Percentiles rank a stretch among this genome's conserved stretches.
Evolutionary conservation across 805 yeast genomes (phyloP).

Genomic region (Candida hispaniensis): DNA sequence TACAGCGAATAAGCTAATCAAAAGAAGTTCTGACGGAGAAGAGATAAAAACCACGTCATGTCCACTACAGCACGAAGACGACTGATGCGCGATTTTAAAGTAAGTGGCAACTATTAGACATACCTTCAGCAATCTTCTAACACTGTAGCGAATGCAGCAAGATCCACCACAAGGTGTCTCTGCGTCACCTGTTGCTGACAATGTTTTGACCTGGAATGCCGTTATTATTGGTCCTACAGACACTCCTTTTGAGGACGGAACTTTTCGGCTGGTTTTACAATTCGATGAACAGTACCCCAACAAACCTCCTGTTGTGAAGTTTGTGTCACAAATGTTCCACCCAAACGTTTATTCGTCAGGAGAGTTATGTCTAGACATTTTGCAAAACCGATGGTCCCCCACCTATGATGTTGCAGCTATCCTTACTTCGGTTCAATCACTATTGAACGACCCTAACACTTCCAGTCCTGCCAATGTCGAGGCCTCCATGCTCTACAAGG

Average conservation of each 20-base stretch:
- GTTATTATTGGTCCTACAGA: constrained; percentile 96
- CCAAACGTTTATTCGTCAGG: constrained; percentile 96
- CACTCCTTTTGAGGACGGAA: constrained; percentile 97
- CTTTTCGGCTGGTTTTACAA: constrained; percentile 73
- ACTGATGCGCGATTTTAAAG: constrained; percentile 95
- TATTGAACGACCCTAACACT: constrained; percentile 91
- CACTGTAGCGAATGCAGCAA: constrained; percentile 82
- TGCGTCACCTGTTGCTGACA: constrained; percentile 93
- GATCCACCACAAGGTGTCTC: constrained; percentile 98
- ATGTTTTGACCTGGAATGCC: constrained; percentile 97
- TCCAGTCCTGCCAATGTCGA: constrained; percentile 96
- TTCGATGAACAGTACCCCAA: constrained; percentile 97
- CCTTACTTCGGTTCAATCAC: constrained; percentile 75
- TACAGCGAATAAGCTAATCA: too few relatives aligned
- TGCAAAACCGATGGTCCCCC: constrained; percentile 97
- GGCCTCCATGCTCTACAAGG: constrained; percentile 91
- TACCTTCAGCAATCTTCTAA: constrained; percentile 21
- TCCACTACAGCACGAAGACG: constrained; percentile 98
- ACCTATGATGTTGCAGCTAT: constrained; percentile 96
- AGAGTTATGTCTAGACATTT: constrained; percentile 87
- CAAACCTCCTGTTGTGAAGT: constrained; percentile 89
- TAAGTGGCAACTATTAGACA: constrained; percentile 36
- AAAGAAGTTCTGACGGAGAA: too few relatives aligned
- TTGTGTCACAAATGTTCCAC: constrained; percentile 90
- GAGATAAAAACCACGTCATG: too few relatives aligned